Evolutionary conservation across 1,139 yeast species (phyloP).

Genomic region (Geotrichum siamense): DNA sequence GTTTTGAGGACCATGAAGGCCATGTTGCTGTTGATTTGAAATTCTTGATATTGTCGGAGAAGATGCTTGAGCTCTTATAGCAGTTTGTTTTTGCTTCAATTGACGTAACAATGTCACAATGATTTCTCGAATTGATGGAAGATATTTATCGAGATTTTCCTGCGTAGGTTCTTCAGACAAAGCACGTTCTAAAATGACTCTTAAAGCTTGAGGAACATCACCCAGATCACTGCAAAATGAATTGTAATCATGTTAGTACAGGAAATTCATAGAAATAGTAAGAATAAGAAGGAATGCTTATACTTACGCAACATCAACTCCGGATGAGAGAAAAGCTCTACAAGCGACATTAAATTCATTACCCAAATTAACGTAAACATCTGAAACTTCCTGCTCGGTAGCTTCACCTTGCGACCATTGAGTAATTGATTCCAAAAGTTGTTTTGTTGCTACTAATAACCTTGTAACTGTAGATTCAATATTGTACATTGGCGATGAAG

Average conservation of each 20-base stretch:
- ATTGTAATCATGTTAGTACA: too few species aligned
- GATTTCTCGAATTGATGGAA: constrained; percentile 81
- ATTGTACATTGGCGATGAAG: constrained; percentile 41
- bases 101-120: constrained; percentile 76
- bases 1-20: not conserved
- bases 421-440: constrained; percentile 72
- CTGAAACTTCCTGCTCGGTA: constrained; percentile 78
- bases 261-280: not conserved
- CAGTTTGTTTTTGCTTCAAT: constrained; percentile 65
- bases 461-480: constrained; percentile 80
- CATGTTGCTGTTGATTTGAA: not conserved
- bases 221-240: constrained; percentile 47
- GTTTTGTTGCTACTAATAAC: constrained; percentile 81
- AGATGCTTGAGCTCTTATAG: constrained; percentile 13
- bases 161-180: constrained; percentile 82
- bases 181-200: constrained; percentile 80
- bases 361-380: constrained; percentile 86
- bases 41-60: not conserved
- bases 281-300: not conserved
- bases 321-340: constrained; percentile 60
- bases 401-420: constrained; percentile 85
- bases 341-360: constrained; percentile 88
- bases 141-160: constrained; percentile 66
- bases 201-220: constrained; percentile 65
- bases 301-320: constrained; percentile 48